Evolutionary conservation across 306 rosid genomes (phyloP).

Genomic region (Glycine tomentella): DNA sequence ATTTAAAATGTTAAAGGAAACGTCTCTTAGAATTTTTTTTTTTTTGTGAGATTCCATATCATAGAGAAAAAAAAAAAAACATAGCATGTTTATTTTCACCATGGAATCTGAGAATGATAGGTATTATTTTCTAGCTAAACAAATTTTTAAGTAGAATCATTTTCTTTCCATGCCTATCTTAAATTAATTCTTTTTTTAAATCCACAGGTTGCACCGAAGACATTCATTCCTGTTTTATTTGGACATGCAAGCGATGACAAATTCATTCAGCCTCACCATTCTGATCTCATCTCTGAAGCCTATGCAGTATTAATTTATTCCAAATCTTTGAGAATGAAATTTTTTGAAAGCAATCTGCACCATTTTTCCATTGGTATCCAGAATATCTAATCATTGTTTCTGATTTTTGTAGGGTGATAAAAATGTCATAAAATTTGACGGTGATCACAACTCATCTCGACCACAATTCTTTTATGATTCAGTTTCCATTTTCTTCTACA

Average conservation of each 20-base stretch:
- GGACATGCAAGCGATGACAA: slow-evolving; percentile 94
- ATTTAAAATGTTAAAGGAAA: background rate
- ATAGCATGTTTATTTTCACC: slow-evolving; percentile 14
- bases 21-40: background rate
- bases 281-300: slow-evolving; percentile 75
- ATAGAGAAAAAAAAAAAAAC: background rate
- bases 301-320: slow-evolving; percentile 67
- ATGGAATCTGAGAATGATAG: slow-evolving; percentile 12
- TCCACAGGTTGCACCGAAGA: slow-evolving; percentile 83
- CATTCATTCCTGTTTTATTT: slow-evolving; percentile 92
- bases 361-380: slow-evolving; percentile 3
- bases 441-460: slow-evolving; percentile 95
- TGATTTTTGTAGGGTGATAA: slow-evolving; percentile 81
- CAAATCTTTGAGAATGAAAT: slow-evolving; percentile 36
- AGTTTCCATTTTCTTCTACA: slow-evolving; percentile 95
- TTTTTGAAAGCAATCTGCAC: slow-evolving; percentile 20
- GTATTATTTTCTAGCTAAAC: slow-evolving; percentile 30
- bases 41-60: background rate
- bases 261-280: slow-evolving; percentile 88
- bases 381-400: slow-evolving; percentile 38
- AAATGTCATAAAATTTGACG: slow-evolving; percentile 87
- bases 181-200: slow-evolving; percentile 46
- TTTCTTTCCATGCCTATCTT: slow-evolving; percentile 26
- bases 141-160: slow-evolving; percentile 19
- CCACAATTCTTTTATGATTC: slow-evolving; percentile 97